A percentile compares a stretch with the other conserved stretches of the same genome.
Evolutionary conservation across 2,329 filamentous ascomycete species (phyloP).

Genomic region (Metarhizium sp.): DNA sequence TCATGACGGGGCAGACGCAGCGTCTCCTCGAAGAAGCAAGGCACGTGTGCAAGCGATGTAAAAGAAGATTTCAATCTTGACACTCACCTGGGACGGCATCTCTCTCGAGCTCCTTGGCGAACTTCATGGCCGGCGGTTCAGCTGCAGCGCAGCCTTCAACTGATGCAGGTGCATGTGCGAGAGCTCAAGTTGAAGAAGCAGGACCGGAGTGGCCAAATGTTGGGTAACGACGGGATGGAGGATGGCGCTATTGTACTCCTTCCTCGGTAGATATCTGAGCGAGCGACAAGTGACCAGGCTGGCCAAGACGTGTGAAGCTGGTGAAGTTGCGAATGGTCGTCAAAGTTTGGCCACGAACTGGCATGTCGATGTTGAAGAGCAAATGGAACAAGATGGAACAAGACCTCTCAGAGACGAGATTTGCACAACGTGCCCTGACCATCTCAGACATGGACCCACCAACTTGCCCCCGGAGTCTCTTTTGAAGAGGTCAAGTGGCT

Average conservation of each 20-base stretch:
- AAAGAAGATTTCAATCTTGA: neutral
- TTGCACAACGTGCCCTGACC: neutral
- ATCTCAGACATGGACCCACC: neutral
- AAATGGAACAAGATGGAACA: constrained; percentile 1
- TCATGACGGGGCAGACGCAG: neutral
- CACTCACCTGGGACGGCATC: constrained; percentile 62
- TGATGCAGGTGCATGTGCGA: neutral
- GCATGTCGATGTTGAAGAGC: constrained; percentile 4
- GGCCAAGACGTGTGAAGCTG: neutral
- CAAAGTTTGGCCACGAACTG: constrained; percentile 2
- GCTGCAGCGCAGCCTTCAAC: constrained; percentile 6
- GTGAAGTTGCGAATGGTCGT: neutral
- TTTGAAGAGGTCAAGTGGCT: neutral
- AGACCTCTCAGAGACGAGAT: constrained; percentile 4
- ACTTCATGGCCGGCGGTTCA: constrained; percentile 9
- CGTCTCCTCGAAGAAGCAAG: neutral
- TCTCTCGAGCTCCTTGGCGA: constrained; percentile 12
- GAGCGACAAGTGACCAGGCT: neutral
- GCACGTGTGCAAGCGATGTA: neutral
- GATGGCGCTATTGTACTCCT: neutral
- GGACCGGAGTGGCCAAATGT: neutral
- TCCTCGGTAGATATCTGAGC: neutral
- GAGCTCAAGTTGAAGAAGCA: neutral
- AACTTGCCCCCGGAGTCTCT: neutral
- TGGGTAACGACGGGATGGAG: neutral